Percentiles rank a stretch among this genome's conserved stretches.
Evolutionary conservation across 2,329 filamentous ascomycete species (phyloP).

Genomic region (Anthostomella pinea): DNA sequence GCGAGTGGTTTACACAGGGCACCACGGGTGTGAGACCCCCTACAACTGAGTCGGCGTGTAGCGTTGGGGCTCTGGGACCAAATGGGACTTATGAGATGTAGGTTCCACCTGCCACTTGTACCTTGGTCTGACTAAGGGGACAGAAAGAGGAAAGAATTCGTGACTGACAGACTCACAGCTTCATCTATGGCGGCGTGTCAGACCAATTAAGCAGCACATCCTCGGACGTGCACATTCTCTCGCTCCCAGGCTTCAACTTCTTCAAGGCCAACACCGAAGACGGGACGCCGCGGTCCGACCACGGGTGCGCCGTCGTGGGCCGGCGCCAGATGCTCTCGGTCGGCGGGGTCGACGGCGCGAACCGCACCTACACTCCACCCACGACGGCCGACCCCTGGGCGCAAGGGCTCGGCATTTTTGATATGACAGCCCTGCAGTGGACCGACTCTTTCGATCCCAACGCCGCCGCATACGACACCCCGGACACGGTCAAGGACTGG

Average conservation of each 20-base stretch:
- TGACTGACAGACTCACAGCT: constrained; percentile 23
- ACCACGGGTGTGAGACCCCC: constrained; percentile 31
- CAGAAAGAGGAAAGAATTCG: not conserved
- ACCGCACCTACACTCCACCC: constrained; percentile 18
- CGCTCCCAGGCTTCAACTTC: constrained; percentile 37
- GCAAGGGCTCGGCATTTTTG: constrained; percentile 38
- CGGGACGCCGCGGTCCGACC: constrained; percentile 28
- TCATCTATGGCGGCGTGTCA: constrained; percentile 35
- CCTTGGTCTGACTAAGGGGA: no score
- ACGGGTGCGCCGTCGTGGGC: constrained; percentile 35
- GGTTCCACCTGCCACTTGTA: constrained; percentile 6
- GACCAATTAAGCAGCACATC: constrained; percentile 19
- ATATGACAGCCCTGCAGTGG: constrained; percentile 38
- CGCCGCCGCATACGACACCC: constrained; percentile 34
- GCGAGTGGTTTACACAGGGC: constrained; percentile 35
- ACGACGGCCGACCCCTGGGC: constrained; percentile 33
- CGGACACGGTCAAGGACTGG: constrained; percentile 31
- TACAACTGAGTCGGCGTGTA: constrained; percentile 31
- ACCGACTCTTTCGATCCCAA: constrained; percentile 32
- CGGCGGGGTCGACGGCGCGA: constrained; percentile 33
- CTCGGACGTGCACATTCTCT: constrained; percentile 35
- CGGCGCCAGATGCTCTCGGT: constrained; percentile 39
- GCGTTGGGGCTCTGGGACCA: constrained; percentile 31
- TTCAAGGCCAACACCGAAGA: constrained; percentile 28
- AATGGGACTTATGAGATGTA: constrained; percentile 37